These are phyloP conservation scores for Leersia perrieri DNA, from an alignment of 176 grass and related monocot genomes.

Conservation along the genomic window DNA sequence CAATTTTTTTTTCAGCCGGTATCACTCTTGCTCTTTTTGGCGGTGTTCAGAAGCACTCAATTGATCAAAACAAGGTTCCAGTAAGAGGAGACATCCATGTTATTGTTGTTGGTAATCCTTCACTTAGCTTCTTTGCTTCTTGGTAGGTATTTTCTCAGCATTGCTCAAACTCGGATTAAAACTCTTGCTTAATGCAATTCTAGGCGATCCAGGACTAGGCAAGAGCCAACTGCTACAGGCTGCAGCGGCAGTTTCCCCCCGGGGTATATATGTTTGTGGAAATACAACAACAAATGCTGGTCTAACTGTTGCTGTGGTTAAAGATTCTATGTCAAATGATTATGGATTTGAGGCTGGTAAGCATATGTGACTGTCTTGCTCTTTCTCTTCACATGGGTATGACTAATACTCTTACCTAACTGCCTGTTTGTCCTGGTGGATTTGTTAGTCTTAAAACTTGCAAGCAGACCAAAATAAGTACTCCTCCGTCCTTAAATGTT, in stretches of 20 bases:
- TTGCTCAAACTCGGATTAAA: constrained; percentile 8
- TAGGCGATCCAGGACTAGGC: constrained; percentile 90
- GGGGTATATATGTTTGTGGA: constrained; percentile 94
- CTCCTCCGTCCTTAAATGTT: too few relatives aligned
- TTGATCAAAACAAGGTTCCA: constrained; percentile 91
- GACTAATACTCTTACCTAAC: constrained; percentile 2
- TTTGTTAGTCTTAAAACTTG: constrained; percentile 18
- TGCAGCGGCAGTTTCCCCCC: constrained; percentile 68
- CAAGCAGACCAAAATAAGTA: neutral
- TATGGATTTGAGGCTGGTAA: constrained; percentile 99
- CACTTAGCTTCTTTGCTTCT: neutral
- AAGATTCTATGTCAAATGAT: constrained; percentile 95
- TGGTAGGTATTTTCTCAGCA: neutral
- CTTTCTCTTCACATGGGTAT: neutral
- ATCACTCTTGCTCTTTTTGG: constrained; percentile 87
- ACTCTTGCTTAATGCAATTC: constrained; percentile 23
- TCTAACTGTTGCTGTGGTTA: constrained; percentile 94
- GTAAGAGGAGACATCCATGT: constrained; percentile 91
- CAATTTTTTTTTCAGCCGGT: constrained; percentile 64
- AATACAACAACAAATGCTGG: constrained; percentile 97
- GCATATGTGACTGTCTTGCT: neutral
- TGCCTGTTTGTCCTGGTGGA: neutral
- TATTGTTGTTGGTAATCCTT: constrained; percentile 70
- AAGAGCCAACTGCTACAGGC: constrained; percentile 96
- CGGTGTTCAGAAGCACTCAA: constrained; percentile 81